phyloP scores from a whole-genome alignment of 73 alveolate species.

The Urostyla sp. region DNA sequence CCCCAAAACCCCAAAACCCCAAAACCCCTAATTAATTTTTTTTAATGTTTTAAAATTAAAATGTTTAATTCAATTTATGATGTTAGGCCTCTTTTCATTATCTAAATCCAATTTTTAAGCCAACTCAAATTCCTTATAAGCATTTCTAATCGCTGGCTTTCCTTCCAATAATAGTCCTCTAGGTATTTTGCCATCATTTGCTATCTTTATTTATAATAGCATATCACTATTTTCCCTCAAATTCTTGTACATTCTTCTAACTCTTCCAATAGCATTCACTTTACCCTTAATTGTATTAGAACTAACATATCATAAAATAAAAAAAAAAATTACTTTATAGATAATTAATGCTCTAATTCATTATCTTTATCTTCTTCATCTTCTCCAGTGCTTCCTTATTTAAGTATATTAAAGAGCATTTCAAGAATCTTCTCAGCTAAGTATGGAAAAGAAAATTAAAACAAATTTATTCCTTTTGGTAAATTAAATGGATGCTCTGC shows the following conservation, averaged over 20 bases:
- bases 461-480: slow-evolving; percentile 63
- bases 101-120: slow-evolving; percentile 68
- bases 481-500: slow-evolving; percentile 64
- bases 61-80: not conserved
- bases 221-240: slow-evolving; percentile 77
- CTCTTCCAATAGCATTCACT: slow-evolving; percentile 51
- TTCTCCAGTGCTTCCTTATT: slow-evolving; percentile 29
- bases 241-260: slow-evolving; percentile 66
- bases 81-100: slow-evolving; percentile 78
- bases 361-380: not conserved
- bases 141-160: slow-evolving; percentile 78
- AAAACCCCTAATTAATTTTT: not conserved
- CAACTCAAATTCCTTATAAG: slow-evolving; percentile 66
- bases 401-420: slow-evolving; percentile 54
- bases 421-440: slow-evolving; percentile 61
- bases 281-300: slow-evolving; percentile 37
- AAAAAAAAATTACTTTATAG: too few relatives aligned
- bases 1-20: slow-evolving; percentile 4
- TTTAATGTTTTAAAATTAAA: too few relatives aligned
- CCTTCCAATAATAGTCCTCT: slow-evolving; percentile 84
- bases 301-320: too few relatives aligned
- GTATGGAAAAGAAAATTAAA: slow-evolving; percentile 67
- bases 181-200: slow-evolving; percentile 84
- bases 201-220: slow-evolving; percentile 74
- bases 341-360: too few relatives aligned